phyloP scores from a whole-genome alignment of 495 filamentous ascomycete genomes.

The Tuber magnatum region DNA sequence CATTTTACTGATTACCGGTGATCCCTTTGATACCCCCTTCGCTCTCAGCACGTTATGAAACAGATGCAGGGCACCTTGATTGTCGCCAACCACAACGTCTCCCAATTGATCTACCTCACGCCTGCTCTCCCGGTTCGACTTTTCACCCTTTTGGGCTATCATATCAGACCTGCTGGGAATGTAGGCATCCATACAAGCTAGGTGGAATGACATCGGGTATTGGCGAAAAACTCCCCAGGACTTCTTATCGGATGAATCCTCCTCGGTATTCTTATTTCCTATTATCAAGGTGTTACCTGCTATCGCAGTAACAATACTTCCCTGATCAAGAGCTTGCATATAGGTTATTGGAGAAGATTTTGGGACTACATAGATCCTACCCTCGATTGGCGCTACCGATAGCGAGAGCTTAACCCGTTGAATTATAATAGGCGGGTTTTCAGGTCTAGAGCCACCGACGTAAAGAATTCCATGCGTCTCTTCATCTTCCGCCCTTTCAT shows the following conservation, averaged over 20 bases:
- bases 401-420: neutral
- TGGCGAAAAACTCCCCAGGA: conserved; percentile 26
- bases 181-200: conserved; percentile 51
- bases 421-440: conserved; percentile 6
- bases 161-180: conserved; percentile 32
- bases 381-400: conserved; percentile 4
- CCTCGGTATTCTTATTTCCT: conserved; percentile 21
- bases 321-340: conserved; percentile 42
- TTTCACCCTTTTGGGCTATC: conserved; percentile 35
- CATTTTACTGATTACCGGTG: conserved; percentile 48
- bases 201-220: conserved; percentile 28
- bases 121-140: conserved; percentile 39
- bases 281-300: conserved; percentile 25
- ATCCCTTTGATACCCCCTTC: conserved; percentile 47
- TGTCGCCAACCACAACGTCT: conserved; percentile 68
- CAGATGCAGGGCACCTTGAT: conserved; percentile 64
- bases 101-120: conserved; percentile 42
- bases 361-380: neutral
- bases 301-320: conserved; percentile 43
- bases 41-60: conserved; percentile 62
- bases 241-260: conserved; percentile 16
- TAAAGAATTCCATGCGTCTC: conserved; percentile 23
- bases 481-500: conserved; percentile 20
- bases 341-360: conserved; percentile 19
- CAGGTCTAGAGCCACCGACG: conserved; percentile 13